Percentiles rank a stretch among this genome's conserved stretches.
Conservation (phyloP, 1,139 yeast species). For the Nakaseomyces nivariensis region DNA sequence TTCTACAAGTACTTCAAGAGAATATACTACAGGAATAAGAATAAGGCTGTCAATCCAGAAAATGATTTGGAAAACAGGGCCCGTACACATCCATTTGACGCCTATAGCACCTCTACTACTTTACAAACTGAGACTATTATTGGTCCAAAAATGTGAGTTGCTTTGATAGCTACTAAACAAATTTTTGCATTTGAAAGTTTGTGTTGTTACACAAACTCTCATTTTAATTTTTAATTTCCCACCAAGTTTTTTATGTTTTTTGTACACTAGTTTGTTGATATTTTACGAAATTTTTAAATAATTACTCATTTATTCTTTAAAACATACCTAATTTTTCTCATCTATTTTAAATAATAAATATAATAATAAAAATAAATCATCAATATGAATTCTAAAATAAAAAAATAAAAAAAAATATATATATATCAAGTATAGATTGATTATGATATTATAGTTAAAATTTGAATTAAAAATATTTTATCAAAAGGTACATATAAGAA, state of each 20-base stretch:
- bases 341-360: not conserved
- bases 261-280: not conserved
- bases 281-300: not conserved
- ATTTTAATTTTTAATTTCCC: not conserved
- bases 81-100: conserved; percentile 49
- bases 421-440: not conserved
- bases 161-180: not conserved
- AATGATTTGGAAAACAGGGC: conserved; percentile 47
- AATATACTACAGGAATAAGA: conserved; percentile 37
- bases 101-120: conserved; percentile 33
- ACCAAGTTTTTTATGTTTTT: not conserved
- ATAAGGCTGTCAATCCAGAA: conserved; percentile 46
- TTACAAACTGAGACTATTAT: conserved; percentile 15
- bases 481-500: not conserved
- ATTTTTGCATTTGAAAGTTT: not conserved
- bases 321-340: too few species aligned
- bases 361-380: too few species aligned
- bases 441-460: not conserved
- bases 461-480: not conserved
- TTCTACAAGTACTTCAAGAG: conserved; percentile 61
- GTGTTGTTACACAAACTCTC: not conserved
- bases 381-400: too few species aligned
- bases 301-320: not conserved
- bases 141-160: not conserved
- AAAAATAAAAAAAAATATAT: not conserved